Percentiles rank a stretch among this genome's conserved stretches.
phyloP scores from a whole-genome alignment of 2,329 filamentous ascomycete species.

The Phoma sp. region DNA sequence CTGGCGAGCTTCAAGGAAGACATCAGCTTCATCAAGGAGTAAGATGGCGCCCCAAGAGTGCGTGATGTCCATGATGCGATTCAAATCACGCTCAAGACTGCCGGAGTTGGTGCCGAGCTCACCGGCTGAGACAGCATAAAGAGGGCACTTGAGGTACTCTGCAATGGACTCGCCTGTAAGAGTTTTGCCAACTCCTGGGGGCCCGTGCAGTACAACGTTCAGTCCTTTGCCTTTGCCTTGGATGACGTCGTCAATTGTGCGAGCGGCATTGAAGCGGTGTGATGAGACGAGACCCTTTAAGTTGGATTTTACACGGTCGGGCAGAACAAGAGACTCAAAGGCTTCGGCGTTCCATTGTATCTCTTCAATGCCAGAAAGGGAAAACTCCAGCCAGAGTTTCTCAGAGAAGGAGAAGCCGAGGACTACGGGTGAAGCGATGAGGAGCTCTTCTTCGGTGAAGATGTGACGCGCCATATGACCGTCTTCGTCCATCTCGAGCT shows the following conservation, averaged over 20 bases:
- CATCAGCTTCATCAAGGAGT: constrained; percentile 75
- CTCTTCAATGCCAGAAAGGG: constrained; percentile 77
- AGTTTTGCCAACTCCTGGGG: constrained; percentile 87
- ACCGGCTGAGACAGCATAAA: constrained; percentile 83
- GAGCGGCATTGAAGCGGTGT: constrained; percentile 80
- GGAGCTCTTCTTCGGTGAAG: constrained; percentile 82
- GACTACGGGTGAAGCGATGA: constrained; percentile 83
- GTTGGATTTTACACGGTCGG: constrained; percentile 64
- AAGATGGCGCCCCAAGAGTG: constrained; percentile 86
- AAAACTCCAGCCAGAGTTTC: constrained; percentile 90
- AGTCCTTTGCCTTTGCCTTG: constrained; percentile 85
- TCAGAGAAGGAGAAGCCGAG: constrained; percentile 87
- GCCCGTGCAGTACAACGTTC: constrained; percentile 76
- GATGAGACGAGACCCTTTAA: constrained; percentile 83
- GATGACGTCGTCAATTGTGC: constrained; percentile 77
- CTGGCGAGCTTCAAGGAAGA: constrained; percentile 75
- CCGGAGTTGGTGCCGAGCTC: constrained; percentile 78
- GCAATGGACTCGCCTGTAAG: constrained; percentile 87
- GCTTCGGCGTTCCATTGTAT: constrained; percentile 86
- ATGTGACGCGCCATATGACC: constrained; percentile 49
- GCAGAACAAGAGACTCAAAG: constrained; percentile 80
- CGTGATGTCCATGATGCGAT: constrained; percentile 84
- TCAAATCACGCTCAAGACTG: constrained; percentile 75
- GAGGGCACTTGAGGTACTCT: constrained; percentile 78
- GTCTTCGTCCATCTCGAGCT: constrained; percentile 54